Evolutionary conservation across 2,329 filamentous ascomycete species (phyloP).

Genomic region (Cryphonectria parasitica): DNA sequence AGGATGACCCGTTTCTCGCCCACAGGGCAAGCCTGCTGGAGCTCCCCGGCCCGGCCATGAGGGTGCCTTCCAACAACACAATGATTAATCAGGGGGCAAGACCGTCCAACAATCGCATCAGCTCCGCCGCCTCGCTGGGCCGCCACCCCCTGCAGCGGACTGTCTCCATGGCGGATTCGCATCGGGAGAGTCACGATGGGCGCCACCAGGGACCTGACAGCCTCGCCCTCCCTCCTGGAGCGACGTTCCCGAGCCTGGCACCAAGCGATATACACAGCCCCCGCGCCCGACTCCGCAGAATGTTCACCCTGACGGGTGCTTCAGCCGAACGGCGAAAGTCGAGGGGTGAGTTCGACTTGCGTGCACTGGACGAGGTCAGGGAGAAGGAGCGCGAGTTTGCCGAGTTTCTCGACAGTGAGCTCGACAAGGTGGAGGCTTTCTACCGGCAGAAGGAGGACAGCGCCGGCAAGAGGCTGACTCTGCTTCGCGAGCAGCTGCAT

Average conservation of each 20-base stretch:
- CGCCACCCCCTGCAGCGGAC: constrained; percentile 43
- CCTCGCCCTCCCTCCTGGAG: constrained; percentile 12
- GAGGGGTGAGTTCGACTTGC: constrained; percentile 48
- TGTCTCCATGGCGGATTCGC: constrained; percentile 37
- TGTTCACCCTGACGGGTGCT: constrained; percentile 44
- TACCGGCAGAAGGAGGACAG: constrained; percentile 89
- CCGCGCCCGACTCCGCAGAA: constrained; percentile 41
- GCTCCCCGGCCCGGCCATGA: constrained; percentile 58
- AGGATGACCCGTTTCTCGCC: constrained; percentile 30
- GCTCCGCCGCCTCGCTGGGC: constrained; percentile 29
- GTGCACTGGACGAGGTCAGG: constrained; percentile 59
- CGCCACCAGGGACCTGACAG: constrained; percentile 3
- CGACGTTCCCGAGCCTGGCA: constrained; percentile 31
- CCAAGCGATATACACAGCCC: constrained; percentile 35
- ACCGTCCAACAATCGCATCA: constrained; percentile 12
- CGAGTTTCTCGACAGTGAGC: constrained; percentile 77
- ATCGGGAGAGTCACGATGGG: not conserved
- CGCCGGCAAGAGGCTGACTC: constrained; percentile 70
- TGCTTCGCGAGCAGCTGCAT: constrained; percentile 83
- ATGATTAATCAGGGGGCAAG: constrained; percentile 26
- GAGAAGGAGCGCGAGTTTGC: constrained; percentile 84
- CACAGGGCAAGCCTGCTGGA: constrained; percentile 47
- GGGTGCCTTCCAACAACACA: constrained; percentile 41
- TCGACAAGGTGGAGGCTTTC: constrained; percentile 91
- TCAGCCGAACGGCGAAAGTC: constrained; percentile 40